Percentiles rank a stretch among this genome's conserved stretches.
phyloP scores from a whole-genome alignment of 2,329 filamentous ascomycete species.

The Diaporthe capsici region DNA sequence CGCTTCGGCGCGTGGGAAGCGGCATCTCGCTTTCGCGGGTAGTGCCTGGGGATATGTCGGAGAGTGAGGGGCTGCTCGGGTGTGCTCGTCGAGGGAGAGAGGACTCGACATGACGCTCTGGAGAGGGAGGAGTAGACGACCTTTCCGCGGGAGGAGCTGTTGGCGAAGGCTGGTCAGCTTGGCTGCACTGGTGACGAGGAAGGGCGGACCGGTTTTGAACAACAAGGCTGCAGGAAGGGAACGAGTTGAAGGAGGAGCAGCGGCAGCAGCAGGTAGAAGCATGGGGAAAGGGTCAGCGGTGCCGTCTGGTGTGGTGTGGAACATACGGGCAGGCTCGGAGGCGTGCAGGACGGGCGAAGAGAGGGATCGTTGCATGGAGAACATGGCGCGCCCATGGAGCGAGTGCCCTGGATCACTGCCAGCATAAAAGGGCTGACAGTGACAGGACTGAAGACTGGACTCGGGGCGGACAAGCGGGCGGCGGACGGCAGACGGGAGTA shows the following conservation, averaged over 20 bases:
- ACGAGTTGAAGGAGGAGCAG: neutral
- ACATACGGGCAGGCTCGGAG: conserved; percentile 69
- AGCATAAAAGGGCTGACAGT: conserved; percentile 44
- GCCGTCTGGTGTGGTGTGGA: neutral
- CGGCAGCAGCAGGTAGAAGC: neutral
- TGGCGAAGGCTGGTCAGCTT: conserved; percentile 27
- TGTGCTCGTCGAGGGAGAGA: conserved; percentile 65
- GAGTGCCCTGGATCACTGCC: conserved; percentile 47
- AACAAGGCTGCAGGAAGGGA: neutral
- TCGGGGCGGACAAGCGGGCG: neutral
- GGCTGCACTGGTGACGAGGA: neutral
- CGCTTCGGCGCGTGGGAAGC: conserved; percentile 59
- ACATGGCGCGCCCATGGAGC: conserved; percentile 66
- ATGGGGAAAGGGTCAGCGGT: neutral
- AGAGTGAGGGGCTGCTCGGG: conserved; percentile 69
- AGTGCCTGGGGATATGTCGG: conserved; percentile 43
- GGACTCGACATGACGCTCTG: conserved; percentile 64
- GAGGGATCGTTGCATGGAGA: conserved; percentile 73
- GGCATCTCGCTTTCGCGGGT: conserved; percentile 53
- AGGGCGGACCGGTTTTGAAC: conserved; percentile 38
- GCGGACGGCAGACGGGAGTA: conserved; percentile 15
- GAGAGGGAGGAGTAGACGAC: conserved; percentile 66
- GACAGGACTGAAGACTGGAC: conserved; percentile 33
- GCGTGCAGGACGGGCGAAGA: conserved; percentile 73
- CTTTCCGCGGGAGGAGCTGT: conserved; percentile 51